Percentiles rank a stretch among this genome's conserved stretches.
Conservation (phyloP, 2,329 filamentous ascomycete species). For the Trichoderma sp. region DNA sequence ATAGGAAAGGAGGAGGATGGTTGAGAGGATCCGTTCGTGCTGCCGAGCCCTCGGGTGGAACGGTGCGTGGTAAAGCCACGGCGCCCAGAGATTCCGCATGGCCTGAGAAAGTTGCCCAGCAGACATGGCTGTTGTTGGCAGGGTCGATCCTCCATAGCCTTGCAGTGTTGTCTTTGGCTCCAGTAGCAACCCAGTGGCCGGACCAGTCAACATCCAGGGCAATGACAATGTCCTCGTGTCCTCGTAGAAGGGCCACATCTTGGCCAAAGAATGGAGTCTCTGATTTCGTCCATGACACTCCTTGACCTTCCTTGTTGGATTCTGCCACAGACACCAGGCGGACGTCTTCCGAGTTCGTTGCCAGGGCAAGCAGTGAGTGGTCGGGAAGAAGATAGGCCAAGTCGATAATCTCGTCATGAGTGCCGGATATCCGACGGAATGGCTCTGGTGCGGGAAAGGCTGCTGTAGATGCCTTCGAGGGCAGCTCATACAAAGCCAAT, state of each 20-base stretch:
- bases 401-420: slow-evolving; percentile 97
- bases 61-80: slow-evolving; percentile 74
- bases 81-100: slow-evolving; percentile 94
- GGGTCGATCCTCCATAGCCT: slow-evolving; percentile 87
- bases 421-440: slow-evolving; percentile 84
- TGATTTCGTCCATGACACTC: slow-evolving; percentile 32
- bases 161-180: slow-evolving; percentile 95
- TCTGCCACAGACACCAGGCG: slow-evolving; percentile 75
- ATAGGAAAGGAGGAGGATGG: slow-evolving; percentile 78
- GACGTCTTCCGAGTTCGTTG: slow-evolving; percentile 93
- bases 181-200: slow-evolving; percentile 93
- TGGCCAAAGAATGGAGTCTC: slow-evolving; percentile 75
- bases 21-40: slow-evolving; percentile 73
- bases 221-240: slow-evolving; percentile 94
- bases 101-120: slow-evolving; percentile 80
- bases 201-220: slow-evolving; percentile 95
- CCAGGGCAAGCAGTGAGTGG: slow-evolving; percentile 80
- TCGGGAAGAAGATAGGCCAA: slow-evolving; percentile 82
- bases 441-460: slow-evolving; percentile 50
- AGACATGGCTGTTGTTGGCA: slow-evolving; percentile 72
- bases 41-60: slow-evolving; percentile 68
- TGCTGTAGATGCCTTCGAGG: slow-evolving; percentile 43
- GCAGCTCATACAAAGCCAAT: slow-evolving; percentile 68
- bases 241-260: slow-evolving; percentile 81
- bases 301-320: slow-evolving; percentile 34